Conservation (phyloP, 148 eudicot species). For the Tetragonia tetragonoides region DNA sequence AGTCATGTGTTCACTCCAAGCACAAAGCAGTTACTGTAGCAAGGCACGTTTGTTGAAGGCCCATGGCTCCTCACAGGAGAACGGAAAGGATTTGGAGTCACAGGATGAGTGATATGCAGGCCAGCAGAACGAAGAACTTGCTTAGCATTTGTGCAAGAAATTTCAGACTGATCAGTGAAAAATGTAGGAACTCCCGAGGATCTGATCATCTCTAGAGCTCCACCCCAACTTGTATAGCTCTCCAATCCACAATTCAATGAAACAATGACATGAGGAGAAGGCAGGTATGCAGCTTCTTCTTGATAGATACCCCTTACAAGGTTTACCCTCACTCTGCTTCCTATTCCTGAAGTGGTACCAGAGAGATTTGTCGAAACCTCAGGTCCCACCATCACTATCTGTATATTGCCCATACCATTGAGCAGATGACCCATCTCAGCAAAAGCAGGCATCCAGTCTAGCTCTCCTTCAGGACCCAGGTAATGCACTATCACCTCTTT, state of each 20-base stretch:
- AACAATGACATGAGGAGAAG: constrained; percentile 37
- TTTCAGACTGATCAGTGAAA: constrained; percentile 45
- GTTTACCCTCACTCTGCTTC: constrained; percentile 44
- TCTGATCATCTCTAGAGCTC: constrained; percentile 38
- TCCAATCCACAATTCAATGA: constrained; percentile 43
- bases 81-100: constrained; percentile 53
- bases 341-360: constrained; percentile 42
- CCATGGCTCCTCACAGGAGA: constrained; percentile 43
- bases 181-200: constrained; percentile 36
- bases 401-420: constrained; percentile 41
- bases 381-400: constrained; percentile 56
- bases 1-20: constrained; percentile 47
- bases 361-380: constrained; percentile 42
- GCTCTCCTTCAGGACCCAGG: constrained; percentile 52
- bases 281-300: constrained; percentile 41
- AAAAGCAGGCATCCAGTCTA: constrained; percentile 58
- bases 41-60: constrained; percentile 44
- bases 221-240: constrained; percentile 38
- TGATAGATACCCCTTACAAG: constrained; percentile 49
- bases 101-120: constrained; percentile 40
- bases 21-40: constrained; percentile 44
- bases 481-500: constrained; percentile 57
- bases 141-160: constrained; percentile 47
- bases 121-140: constrained; percentile 48
- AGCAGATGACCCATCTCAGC: constrained; percentile 51